Evolutionary conservation across 2,329 filamentous ascomycete genomes (phyloP).

Genomic region (Amesomyces nigricolor): DNA sequence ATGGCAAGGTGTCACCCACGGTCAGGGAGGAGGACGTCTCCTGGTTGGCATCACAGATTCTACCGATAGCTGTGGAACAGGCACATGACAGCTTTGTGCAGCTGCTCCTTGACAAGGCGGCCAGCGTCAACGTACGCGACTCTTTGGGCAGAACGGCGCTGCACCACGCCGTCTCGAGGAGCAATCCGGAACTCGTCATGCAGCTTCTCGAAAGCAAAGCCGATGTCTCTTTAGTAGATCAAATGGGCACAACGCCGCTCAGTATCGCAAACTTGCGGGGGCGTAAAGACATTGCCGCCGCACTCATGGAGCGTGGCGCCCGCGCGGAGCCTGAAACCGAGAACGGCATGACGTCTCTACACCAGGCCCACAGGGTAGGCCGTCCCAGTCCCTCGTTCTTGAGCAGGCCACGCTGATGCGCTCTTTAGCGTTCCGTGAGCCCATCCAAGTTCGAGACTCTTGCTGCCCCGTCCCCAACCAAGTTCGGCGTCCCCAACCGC

Average conservation of each 20-base stretch:
- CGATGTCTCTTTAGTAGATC: background rate
- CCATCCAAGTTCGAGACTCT: constrained; percentile 78
- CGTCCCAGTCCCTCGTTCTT: background rate
- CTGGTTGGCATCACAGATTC: background rate
- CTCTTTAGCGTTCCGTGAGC: constrained; percentile 58
- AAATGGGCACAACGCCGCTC: background rate
- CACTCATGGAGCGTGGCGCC: background rate
- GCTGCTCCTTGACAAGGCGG: background rate
- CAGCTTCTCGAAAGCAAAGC: background rate
- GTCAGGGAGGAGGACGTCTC: background rate
- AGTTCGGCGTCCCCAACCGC: constrained; percentile 78
- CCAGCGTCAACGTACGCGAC: background rate
- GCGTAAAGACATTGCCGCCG: background rate
- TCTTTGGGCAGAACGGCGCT: background rate
- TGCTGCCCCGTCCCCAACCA: constrained; percentile 79
- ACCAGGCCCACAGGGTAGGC: constrained; percentile 51
- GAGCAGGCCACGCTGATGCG: constrained; percentile 12
- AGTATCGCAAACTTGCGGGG: background rate
- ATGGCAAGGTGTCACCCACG: background rate
- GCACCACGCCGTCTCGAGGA: background rate
- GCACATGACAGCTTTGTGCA: background rate
- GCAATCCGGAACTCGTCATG: background rate
- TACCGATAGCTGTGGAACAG: background rate
- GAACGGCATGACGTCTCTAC: too few relatives aligned
- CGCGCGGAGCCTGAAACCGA: too few relatives aligned